A percentile compares a stretch with the other conserved stretches of the same genome.
Conservation (phyloP, 2,329 filamentous ascomycete genomes). For the Beauveria medogensis region DNA sequence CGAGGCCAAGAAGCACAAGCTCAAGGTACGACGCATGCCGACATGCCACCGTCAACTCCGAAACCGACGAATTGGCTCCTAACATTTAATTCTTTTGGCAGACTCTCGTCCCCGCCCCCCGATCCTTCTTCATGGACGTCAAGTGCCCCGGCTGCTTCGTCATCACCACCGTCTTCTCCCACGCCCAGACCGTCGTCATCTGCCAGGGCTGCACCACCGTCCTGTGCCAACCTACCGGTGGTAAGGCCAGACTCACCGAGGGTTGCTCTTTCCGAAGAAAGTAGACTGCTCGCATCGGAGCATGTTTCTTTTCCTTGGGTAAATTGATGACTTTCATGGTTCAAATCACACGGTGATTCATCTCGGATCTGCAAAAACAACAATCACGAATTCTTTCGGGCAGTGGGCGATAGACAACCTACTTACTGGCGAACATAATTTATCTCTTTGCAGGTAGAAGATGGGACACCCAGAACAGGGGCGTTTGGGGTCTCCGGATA, state of each 20-base stretch:
- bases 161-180: conserved; percentile 99
- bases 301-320: conserved; percentile 40
- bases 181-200: conserved; percentile 99
- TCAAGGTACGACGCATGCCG: conserved; percentile 65
- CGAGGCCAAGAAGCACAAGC: conserved; percentile 99
- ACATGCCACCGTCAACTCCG: conserved; percentile 4
- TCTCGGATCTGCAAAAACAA: conserved; percentile 52
- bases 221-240: conserved; percentile 98
- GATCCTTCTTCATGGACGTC: conserved; percentile 99
- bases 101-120: conserved; percentile 90
- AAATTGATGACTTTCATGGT: conserved; percentile 40
- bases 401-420: conserved; percentile 40
- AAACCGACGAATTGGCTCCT: conserved; percentile 15
- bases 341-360: conserved; percentile 41
- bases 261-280: conserved; percentile 99
- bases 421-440: conserved; percentile 36
- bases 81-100: conserved; percentile 26
- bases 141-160: conserved; percentile 99
- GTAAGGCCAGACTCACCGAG: conserved; percentile 97
- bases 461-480: conserved; percentile 58
- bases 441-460: conserved; percentile 59
- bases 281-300: conserved; percentile 56
- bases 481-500: conserved; percentile 75
- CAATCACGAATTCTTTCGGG: conserved; percentile 30
- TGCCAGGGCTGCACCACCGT: conserved; percentile 99